Conservation (phyloP, 2,329 filamentous ascomycete species). For the Curvularia sp. region DNA sequence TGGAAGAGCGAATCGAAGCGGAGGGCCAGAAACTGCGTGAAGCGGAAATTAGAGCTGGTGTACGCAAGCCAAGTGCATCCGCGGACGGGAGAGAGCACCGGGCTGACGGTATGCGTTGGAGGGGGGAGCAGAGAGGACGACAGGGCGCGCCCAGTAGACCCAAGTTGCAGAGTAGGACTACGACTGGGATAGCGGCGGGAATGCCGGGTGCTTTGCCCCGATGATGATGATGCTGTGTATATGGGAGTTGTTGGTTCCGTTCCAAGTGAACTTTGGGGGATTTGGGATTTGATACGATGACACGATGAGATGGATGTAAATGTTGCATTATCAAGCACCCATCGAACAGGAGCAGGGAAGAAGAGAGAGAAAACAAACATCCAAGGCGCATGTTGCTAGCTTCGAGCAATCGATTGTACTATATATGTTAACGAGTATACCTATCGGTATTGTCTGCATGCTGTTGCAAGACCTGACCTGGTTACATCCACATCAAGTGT, state of each 20-base stretch:
- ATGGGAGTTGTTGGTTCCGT: not conserved
- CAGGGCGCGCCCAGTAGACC: slow-evolving; percentile 19
- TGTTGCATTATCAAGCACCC: not conserved
- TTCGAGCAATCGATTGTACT: not conserved
- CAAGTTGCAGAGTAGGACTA: slow-evolving; percentile 17
- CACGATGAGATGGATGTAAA: not conserved
- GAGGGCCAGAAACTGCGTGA: slow-evolving; percentile 49
- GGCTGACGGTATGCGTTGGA: slow-evolving; percentile 37
- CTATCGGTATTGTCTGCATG: too few species aligned
- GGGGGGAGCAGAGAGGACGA: slow-evolving; percentile 27
- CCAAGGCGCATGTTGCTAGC: not conserved
- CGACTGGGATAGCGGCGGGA: slow-evolving; percentile 33
- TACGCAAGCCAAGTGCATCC: slow-evolving; percentile 24
- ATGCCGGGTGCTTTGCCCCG: slow-evolving; percentile 46
- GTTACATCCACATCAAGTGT: not conserved
- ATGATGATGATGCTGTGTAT: slow-evolving; percentile 21
- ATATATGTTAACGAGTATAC: not conserved
- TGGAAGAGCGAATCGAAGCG: slow-evolving; percentile 45
- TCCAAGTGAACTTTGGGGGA: not conserved
- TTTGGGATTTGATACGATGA: not conserved
- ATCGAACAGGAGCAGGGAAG: not conserved
- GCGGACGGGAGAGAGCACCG: slow-evolving; percentile 15
- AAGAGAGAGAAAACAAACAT: not conserved
- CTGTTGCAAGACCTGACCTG: too few species aligned
- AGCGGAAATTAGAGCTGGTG: slow-evolving; percentile 46